phyloP scores from a whole-genome alignment of 2,329 filamentous ascomycete species.

The Colletotrichum liriopes region DNA sequence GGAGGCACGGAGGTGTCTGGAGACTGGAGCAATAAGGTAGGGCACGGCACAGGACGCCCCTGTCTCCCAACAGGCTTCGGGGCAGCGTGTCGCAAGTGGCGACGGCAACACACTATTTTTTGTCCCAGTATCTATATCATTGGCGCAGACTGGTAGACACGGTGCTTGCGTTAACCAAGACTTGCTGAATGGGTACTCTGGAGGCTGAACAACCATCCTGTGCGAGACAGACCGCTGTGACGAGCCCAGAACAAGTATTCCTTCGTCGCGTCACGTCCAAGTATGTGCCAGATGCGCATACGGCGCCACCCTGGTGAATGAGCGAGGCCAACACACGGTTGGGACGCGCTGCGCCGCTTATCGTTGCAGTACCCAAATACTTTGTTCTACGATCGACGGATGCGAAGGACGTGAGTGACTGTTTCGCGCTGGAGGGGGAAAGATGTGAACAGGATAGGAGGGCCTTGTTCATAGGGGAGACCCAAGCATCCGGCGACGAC shows the following conservation, averaged over 20 bases:
- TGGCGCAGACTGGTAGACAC: neutral
- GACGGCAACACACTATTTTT: neutral
- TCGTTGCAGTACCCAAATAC: constrained; percentile 20
- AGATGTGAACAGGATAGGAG: constrained; percentile 6
- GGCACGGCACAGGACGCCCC: constrained; percentile 2
- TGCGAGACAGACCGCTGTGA: constrained; percentile 5
- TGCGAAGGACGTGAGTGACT: constrained; percentile 25
- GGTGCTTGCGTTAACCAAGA: neutral
- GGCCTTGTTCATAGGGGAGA: constrained; percentile 24
- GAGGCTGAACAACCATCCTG: neutral
- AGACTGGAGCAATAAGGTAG: constrained; percentile 7
- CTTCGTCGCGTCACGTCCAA: constrained; percentile 6
- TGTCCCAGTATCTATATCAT: neutral
- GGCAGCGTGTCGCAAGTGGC: neutral
- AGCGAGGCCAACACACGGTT: constrained; percentile 19
- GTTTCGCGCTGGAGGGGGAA: constrained; percentile 17
- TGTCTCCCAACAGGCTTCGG: constrained; percentile 2
- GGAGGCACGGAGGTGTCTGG: neutral
- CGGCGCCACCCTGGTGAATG: constrained; percentile 7
- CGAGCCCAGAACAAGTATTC: constrained; percentile 10
- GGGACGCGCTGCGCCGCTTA: constrained; percentile 22
- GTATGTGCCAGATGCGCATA: constrained; percentile 26
- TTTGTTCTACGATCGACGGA: constrained; percentile 5
- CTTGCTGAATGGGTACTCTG: neutral
- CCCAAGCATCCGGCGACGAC: constrained; percentile 36